Evolutionary conservation across 495 filamentous ascomycete species (phyloP), one percentile per base, ranked within the genome.

Genomic region (Hyphodiscus hymeniophilus): DNA sequence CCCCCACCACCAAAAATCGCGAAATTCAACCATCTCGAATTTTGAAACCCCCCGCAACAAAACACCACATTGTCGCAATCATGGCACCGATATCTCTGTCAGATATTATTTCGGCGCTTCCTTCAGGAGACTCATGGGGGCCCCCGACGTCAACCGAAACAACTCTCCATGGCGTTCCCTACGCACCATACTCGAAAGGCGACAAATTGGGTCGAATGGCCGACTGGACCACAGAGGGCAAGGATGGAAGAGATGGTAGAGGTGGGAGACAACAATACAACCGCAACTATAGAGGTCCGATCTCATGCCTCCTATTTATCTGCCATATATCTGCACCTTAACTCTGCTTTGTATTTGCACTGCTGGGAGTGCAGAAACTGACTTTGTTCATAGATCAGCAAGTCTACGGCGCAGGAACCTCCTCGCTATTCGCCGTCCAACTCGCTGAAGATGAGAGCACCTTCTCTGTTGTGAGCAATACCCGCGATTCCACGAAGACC

Each of bases 201-300:
- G 92, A 98, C 74, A 98, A 97, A 74, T 72, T 98, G 22, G 92
- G 94, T 45, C 89, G 92, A 55, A 98, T 98, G 92, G 92, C 92
- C 16, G 92, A 98, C 69, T 98, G 94, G 94, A 94, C 90, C 8
- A 63, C 82, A n/a, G 92, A 95, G 55, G 80, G 85, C 55, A 96
- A 95, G 69, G 90, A 94, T 53, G 69, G 76, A 12, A 68, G 83
- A 50, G 80, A 89, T 48, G 79, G 79, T 13, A 74, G 90, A 39
- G 82, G 82, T 38, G 85, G 88, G 41, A 70, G 92, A 59, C 82
- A 87, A 60, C 84, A 87, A 50, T 96, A 94, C 64, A 89, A 92
- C 63, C 72, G 89, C 41, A 90, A 89, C 62, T 95, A 84, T 66
- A 84, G 92, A 76, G 92, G 90, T 94, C 65, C 47, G 71, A 28